Percentiles rank a stretch among this genome's conserved stretches.
These are phyloP conservation scores for Debaryomyces sp. DNA, from an alignment of 1,139 yeast species.

Conservation along the genomic window DNA sequence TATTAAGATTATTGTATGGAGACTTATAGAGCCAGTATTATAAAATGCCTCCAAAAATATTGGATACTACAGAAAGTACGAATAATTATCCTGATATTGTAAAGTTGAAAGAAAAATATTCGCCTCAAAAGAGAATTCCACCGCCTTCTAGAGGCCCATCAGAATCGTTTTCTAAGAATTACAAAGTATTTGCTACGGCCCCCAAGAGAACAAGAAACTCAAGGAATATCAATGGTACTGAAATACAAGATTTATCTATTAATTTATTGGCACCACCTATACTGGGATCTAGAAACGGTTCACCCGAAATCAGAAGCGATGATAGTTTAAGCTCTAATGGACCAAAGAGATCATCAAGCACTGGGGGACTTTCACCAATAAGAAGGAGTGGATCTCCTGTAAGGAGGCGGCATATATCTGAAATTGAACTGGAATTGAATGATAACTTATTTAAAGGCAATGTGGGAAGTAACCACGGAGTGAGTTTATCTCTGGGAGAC, in stretches of 20 bases:
- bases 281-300: conserved; percentile 4
- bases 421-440: conserved; percentile 24
- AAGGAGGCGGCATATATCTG: conserved; percentile 32
- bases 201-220: conserved; percentile 9
- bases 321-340: conserved; percentile 1
- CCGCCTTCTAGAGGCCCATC: conserved; percentile 8
- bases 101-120: conserved; percentile 19
- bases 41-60: not conserved
- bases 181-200: conserved; percentile 14
- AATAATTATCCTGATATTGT: conserved; percentile 12
- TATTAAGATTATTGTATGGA: not conserved
- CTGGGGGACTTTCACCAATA: conserved; percentile 25
- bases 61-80: not conserved
- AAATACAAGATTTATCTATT: not conserved
- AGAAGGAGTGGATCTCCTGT: conserved; percentile 43
- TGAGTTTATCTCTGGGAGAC: not conserved
- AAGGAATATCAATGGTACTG: not conserved
- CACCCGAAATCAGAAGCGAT: conserved; percentile 3
- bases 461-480: not conserved
- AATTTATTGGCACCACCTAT: not conserved
- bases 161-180: conserved; percentile 9
- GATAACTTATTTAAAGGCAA: conserved; percentile 9
- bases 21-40: not conserved
- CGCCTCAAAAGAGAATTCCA: conserved; percentile 17
- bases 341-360: not conserved